phyloP scores from a whole-genome alignment of 1,284 basidiomycete genomes.

The Heterobasidion parviporum region DNA sequence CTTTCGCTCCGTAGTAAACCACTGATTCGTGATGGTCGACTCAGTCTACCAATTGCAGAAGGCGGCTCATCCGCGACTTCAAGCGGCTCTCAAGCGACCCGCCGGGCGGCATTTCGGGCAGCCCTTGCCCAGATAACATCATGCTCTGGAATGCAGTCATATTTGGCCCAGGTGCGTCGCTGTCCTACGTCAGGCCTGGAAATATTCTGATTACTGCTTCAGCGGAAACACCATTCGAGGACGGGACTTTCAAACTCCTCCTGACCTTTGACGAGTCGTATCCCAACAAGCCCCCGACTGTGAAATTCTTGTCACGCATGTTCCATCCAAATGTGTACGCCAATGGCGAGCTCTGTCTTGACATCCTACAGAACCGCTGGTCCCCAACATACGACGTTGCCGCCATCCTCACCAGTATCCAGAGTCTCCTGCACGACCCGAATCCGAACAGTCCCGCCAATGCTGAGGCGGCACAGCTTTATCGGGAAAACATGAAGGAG shows the following conservation, averaged over 20 bases:
- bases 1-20: too few species aligned
- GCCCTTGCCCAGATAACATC: conserved; percentile 96
- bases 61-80: conserved; percentile 92
- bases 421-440: conserved; percentile 92
- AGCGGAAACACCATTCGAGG: conserved; percentile 98
- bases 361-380: conserved; percentile 98
- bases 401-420: conserved; percentile 94
- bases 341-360: conserved; percentile 95
- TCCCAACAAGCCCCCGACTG: conserved; percentile 95
- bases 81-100: conserved; percentile 92
- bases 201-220: conserved; percentile 7
- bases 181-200: background rate
- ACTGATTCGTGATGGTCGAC: too few species aligned
- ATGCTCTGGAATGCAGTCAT: conserved; percentile 99
- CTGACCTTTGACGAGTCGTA: conserved; percentile 97
- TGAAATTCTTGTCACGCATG: conserved; percentile 96
- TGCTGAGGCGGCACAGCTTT: conserved; percentile 93
- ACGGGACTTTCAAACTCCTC: conserved; percentile 95
- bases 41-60: conserved; percentile 79
- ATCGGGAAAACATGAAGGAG: conserved; percentile 98
- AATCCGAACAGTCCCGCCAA: conserved; percentile 98
- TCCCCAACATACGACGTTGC: conserved; percentile 98
- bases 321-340: conserved; percentile 99
- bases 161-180: conserved; percentile 85
- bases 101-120: conserved; percentile 92